Base-by-base conservation (phyloP, 176 grass and related monocot genomes). In the Secale cereale region DNA sequence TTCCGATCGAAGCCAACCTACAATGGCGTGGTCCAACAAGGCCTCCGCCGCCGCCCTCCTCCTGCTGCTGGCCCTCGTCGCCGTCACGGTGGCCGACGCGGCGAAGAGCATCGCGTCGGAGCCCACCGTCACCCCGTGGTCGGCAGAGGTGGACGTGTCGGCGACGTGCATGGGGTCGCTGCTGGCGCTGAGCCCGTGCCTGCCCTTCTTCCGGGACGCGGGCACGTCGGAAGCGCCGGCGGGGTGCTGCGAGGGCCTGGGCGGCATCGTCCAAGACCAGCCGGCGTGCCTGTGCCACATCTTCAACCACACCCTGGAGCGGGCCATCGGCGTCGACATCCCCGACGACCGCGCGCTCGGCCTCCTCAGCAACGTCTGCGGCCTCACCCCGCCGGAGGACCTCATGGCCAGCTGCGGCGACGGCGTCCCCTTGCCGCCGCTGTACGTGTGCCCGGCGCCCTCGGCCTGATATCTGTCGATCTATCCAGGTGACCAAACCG, bases 131-230 rank as follows among this genome's bases (percentile, higher is more conserved):
- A 3, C 3, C 64, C 20, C 14, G n/a, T 8, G 7, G 29, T 14
- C 13, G 67, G 22, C 63, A 20, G 2, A 27, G 26, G 7, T 10
- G 8, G 48, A 26, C n/a, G 59, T 40, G 59, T 25, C 83, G 45
- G 7, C 22, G 23, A 85, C 83, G 33, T 85, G 83, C 74, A 64
- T 85, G 74, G 25, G 15, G 15, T 68, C 83, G 63, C 83, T 85
- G 63, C 83, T 85, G 63, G 83, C 67, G 8, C 74, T 85, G 74
- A 85, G 83, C 83, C 74, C 83, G 32, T 85, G 83, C 74, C 83
- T 85, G 62, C 4, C 74, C 22, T 85, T 78, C 83, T 85, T 85
- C 74, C 59, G 57, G 83, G 74, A 85, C 74, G 7, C 46, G 3
- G 31, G 16, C 9, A 48, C 23, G 74, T 41, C 74, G 62, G 31